Base-by-base conservation (phyloP, 2,329 filamentous ascomycete genomes). In the Talaromyces piceae region DNA sequence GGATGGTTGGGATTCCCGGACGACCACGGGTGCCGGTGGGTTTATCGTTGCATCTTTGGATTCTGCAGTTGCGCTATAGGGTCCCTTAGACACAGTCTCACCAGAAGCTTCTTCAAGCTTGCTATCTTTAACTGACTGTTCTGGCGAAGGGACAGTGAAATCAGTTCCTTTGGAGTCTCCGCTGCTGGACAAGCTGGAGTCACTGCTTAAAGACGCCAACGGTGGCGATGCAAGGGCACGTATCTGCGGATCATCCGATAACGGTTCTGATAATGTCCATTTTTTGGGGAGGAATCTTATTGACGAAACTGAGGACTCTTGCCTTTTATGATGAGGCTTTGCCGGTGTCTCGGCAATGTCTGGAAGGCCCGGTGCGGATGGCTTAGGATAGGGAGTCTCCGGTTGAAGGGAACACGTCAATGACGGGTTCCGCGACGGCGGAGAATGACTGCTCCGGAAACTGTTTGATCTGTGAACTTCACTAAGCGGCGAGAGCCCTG, bases 171-270 rank as follows among this genome's bases (percentile, higher is more conserved):
- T 37, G 12, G 33, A 37, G 16, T 18, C 11, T 4, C 16, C 33
- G 16, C 33, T 37, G 33, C 33, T 37, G 7, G 33, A 37, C 33
- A 37, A 18, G 8, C 7, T 20, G 4, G 33, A 37, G 20, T 37
- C 33, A 9, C 33, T 33, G 13, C 54, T 44, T 18, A 43, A 41
- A 11, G 47, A 49, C 2, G 8, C n/a, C 18, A 45, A 41, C 11
- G 49, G 39, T 11, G 52, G 52, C 12, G 54, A 56, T 28, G 54
- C 58, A 3, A 70, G 61, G 13, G 66, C 67, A 0, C 61, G 61
- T 28, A 70, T 70, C 33, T 69, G 64, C 31, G 67, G 67, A 47
- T 70, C 67, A 2, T 60, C 59, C 26, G 66, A 69, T 20, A 70
- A 50, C 37, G 66, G 63, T 5, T 63, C 47, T 1, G 62, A 67